Conservation (phyloP, 169 alveolate species). For the Plasmodium reichenowi region DNA sequence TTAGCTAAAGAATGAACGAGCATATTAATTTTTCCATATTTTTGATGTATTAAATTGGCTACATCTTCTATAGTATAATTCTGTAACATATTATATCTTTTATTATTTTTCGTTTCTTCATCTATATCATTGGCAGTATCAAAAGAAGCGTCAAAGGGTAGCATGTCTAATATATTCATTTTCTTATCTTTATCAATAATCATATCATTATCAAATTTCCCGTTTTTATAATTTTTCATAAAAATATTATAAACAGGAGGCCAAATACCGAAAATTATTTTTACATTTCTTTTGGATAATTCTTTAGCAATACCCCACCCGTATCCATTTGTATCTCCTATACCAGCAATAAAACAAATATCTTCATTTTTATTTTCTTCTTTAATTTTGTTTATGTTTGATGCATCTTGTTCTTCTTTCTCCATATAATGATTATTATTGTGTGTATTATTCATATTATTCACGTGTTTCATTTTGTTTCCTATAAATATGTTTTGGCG, state of each 20-base stretch:
- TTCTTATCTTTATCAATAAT: constrained; percentile 35
- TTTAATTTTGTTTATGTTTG: not conserved
- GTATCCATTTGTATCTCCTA: constrained; percentile 83
- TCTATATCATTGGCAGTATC: constrained; percentile 84
- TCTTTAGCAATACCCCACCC: constrained; percentile 84
- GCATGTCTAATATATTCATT: constrained; percentile 79
- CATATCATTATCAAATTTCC: constrained; percentile 76
- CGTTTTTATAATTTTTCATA: constrained; percentile 68
- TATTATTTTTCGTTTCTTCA: constrained; percentile 83
- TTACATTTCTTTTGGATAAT: constrained; percentile 80
- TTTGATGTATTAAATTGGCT: constrained; percentile 74
- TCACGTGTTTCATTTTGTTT: not conserved
- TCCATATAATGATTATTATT: not conserved
- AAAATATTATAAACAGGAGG: constrained; percentile 81
- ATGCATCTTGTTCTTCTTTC: not conserved
- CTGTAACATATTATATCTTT: constrained; percentile 81
- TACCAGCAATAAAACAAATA: constrained; percentile 79
- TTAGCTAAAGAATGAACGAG: constrained; percentile 89
- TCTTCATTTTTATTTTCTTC: not conserved
- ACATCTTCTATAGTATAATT: constrained; percentile 82
- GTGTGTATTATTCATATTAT: not conserved
- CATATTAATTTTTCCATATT: constrained; percentile 80
- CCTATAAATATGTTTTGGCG: constrained; percentile 2
- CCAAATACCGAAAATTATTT: constrained; percentile 79
- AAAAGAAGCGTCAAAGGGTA: constrained; percentile 86